A percentile compares a stretch with the other conserved stretches of the same genome.
Conservation (phyloP, 495 filamentous ascomycete genomes). For the Lepidopterella palustris region DNA sequence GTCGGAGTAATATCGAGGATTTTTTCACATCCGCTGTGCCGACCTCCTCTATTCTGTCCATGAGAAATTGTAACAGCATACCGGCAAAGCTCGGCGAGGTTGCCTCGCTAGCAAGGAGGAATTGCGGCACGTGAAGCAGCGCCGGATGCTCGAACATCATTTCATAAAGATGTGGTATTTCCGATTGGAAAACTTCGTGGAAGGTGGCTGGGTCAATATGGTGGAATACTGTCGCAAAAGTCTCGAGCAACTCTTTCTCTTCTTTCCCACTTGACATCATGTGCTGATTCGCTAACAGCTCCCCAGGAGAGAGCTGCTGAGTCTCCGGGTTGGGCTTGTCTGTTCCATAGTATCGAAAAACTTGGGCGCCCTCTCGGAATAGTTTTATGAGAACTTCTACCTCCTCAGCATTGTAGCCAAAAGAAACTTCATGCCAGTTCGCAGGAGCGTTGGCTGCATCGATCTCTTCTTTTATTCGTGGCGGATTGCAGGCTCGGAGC, state of each 20-base stretch:
- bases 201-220: slow-evolving; percentile 98
- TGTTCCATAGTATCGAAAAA: slow-evolving; percentile 92
- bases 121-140: slow-evolving; percentile 91
- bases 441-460: slow-evolving; percentile 71
- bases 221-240: slow-evolving; percentile 96
- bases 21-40: slow-evolving; percentile 84
- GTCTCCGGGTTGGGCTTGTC: slow-evolving; percentile 72
- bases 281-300: slow-evolving; percentile 88
- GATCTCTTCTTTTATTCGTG: slow-evolving; percentile 42
- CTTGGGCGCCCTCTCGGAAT: slow-evolving; percentile 90
- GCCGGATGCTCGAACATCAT: slow-evolving; percentile 97
- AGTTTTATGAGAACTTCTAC: slow-evolving; percentile 94
- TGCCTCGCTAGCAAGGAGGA: slow-evolving; percentile 95
- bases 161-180: slow-evolving; percentile 92
- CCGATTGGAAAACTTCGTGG: slow-evolving; percentile 94
- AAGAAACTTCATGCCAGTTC: slow-evolving; percentile 94
- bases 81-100: slow-evolving; percentile 96
- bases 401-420: slow-evolving; percentile 95
- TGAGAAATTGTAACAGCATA: slow-evolving; percentile 94
- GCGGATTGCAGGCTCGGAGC: slow-evolving; percentile 80
- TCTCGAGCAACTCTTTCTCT: slow-evolving; percentile 96
- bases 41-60: slow-evolving; percentile 92
- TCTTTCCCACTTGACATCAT: slow-evolving; percentile 88
- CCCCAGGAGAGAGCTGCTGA: slow-evolving; percentile 69
- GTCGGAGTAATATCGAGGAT: slow-evolving; percentile 81